phyloP scores from a whole-genome alignment of 768 basidiomycete species.

The Fomitopsis pulvina region DNA sequence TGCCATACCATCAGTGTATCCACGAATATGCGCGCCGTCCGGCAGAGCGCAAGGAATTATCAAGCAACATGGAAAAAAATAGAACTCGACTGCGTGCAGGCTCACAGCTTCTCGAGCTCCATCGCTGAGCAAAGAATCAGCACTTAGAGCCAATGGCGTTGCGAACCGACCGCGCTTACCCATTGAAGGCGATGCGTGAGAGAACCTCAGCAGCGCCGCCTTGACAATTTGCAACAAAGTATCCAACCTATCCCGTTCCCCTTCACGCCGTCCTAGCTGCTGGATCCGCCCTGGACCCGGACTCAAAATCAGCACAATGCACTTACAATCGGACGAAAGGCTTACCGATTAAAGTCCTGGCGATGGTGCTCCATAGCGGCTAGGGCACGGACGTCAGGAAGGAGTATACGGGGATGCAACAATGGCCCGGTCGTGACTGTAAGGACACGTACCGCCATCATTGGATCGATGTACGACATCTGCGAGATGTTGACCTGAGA shows the following conservation, averaged over 20 bases:
- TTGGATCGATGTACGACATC: slow-evolving; percentile 8
- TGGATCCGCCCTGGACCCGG: neutral
- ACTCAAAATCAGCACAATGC: neutral
- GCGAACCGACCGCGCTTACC: slow-evolving; percentile 6
- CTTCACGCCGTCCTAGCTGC: slow-evolving; percentile 1
- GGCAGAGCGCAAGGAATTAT: too few relatives aligned
- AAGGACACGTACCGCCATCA: slow-evolving; percentile 10
- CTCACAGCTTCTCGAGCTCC: neutral
- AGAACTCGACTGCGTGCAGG: too few relatives aligned
- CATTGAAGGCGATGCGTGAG: slow-evolving; percentile 13
- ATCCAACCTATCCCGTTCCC: neutral
- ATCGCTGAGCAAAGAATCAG: neutral
- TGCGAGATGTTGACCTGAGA: slow-evolving; percentile 4
- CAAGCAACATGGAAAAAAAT: too few relatives aligned
- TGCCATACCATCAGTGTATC: too few relatives aligned
- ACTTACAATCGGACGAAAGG: neutral
- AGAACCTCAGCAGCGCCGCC: slow-evolving; percentile 14
- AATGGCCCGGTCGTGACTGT: neutral
- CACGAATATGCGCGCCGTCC: too few relatives aligned
- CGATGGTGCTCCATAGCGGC: neutral
- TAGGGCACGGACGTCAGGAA: neutral
- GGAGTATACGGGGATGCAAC: neutral
- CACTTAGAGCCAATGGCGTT: neutral
- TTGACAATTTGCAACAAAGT: slow-evolving; percentile 9
- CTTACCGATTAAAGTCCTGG: neutral